A percentile compares a stretch with the other conserved stretches of the same genome.
Evolutionary conservation across 139 green algal genomes (phyloP).

Genomic region (Chlamydomonas sp.): DNA sequence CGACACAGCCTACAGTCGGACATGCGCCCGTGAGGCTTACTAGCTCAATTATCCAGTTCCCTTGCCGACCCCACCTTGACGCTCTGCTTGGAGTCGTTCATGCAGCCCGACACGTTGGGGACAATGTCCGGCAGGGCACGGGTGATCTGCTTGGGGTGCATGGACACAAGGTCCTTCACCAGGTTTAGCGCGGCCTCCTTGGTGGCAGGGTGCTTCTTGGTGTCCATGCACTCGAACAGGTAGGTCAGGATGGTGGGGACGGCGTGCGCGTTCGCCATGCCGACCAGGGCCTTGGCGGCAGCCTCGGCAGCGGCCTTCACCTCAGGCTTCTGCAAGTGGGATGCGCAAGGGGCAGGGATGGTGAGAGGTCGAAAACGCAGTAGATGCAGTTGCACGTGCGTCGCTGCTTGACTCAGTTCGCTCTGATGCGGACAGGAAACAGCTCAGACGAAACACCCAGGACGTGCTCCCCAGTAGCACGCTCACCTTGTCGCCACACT

Average conservation of each 20-base stretch:
- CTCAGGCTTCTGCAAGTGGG: conserved; percentile 17
- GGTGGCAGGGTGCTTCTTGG: conserved; percentile 77
- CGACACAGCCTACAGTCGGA: no score
- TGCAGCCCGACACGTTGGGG: conserved; percentile 65
- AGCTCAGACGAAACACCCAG: no score
- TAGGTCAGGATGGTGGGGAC: conserved; percentile 64
- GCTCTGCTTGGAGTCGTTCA: conserved; percentile 53
- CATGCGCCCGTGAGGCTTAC: no score
- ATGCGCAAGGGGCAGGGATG: no score
- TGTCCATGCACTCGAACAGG: conserved; percentile 75
- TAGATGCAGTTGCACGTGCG: no score
- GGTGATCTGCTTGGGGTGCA: conserved; percentile 66
- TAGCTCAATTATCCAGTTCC: no score
- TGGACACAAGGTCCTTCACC: conserved; percentile 66
- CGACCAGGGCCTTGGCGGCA: conserved; percentile 46
- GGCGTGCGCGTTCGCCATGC: conserved; percentile 56
- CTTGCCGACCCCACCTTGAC: conserved; percentile 50
- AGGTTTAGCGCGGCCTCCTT: conserved; percentile 78
- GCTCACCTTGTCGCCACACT: conserved; percentile 74
- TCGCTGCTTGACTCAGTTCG: no score
- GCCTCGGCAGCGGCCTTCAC: conserved; percentile 45
- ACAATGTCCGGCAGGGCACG: conserved; percentile 81
- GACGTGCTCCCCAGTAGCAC: background rate
- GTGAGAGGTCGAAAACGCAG: no score
- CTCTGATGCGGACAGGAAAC: no score